Evolutionary conservation across 2,329 filamentous ascomycete species (phyloP).

Genomic region (Didymella segeticola): DNA sequence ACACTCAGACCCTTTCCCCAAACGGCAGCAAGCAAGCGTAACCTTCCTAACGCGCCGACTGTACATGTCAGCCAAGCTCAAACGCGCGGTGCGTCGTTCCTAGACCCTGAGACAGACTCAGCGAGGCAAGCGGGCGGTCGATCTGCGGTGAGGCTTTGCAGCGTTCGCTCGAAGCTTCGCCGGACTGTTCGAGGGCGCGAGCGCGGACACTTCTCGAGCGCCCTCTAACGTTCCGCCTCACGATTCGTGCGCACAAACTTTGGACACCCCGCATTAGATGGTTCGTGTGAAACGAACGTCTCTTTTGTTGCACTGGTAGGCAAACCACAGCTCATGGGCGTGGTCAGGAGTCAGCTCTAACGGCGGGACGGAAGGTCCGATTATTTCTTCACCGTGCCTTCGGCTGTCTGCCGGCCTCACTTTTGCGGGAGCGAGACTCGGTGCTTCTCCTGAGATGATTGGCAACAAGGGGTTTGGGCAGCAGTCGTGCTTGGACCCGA

Average conservation of each 20-base stretch:
- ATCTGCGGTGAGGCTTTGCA: background rate
- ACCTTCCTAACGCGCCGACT: conserved; percentile 1
- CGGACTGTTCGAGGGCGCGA: background rate
- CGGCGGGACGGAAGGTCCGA: conserved; percentile 8
- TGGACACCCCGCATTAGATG: background rate
- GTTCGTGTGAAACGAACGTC: background rate
- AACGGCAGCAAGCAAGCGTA: conserved; percentile 2
- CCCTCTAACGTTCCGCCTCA: background rate
- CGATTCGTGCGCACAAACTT: background rate
- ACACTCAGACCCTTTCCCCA: background rate
- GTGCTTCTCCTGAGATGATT: background rate
- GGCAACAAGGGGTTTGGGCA: conserved; percentile 1
- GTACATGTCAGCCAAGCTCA: background rate
- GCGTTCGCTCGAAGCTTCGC: background rate
- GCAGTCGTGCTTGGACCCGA: background rate
- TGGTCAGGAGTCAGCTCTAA: background rate
- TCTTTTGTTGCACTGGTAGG: too few relatives aligned
- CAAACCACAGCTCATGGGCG: background rate
- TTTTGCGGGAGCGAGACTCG: background rate
- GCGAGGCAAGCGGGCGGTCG: background rate
- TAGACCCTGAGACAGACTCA: too few relatives aligned
- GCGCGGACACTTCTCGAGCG: background rate
- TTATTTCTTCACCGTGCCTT: background rate
- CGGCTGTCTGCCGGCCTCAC: conserved; percentile 10
- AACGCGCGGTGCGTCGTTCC: background rate